Evolutionary conservation across 1,284 basidiomycete genomes (phyloP).

Genomic region (Flammula alnicola): DNA sequence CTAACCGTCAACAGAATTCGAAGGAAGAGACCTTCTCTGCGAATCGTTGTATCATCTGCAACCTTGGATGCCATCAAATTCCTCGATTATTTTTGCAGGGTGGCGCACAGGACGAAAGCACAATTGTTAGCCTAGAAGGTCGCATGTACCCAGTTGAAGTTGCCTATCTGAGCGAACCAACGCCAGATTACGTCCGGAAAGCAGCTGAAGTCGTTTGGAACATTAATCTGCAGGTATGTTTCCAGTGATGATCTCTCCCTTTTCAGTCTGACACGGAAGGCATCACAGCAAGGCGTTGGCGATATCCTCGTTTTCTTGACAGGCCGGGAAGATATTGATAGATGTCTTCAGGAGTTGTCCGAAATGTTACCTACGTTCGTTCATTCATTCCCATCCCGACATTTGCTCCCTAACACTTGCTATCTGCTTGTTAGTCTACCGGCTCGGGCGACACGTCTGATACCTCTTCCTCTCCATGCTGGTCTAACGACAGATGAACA

Average conservation of each 20-base stretch:
- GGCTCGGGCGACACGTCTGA: slow-evolving; percentile 58
- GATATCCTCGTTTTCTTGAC: slow-evolving; percentile 95
- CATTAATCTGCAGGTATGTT: slow-evolving; percentile 79
- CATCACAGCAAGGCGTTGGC: slow-evolving; percentile 68
- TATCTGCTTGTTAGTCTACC: slow-evolving; percentile 59
- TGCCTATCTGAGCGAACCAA: slow-evolving; percentile 75
- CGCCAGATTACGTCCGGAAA: slow-evolving; percentile 81
- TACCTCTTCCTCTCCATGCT: slow-evolving; percentile 85
- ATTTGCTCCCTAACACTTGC: not conserved
- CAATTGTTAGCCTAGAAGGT: slow-evolving; percentile 90
- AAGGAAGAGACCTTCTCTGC: slow-evolving; percentile 84
- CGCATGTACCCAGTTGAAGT: slow-evolving; percentile 91
- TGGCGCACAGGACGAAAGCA: slow-evolving; percentile 55
- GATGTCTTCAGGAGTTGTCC: slow-evolving; percentile 79
- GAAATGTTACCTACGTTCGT: slow-evolving; percentile 79
- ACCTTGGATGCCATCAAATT: slow-evolving; percentile 93
- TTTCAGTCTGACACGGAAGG: slow-evolving; percentile 4
- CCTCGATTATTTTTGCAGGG: slow-evolving; percentile 82
- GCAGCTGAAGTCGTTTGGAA: slow-evolving; percentile 88
- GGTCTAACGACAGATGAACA: slow-evolving; percentile 89
- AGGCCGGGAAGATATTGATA: slow-evolving; percentile 96
- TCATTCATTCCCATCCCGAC: slow-evolving; percentile 40
- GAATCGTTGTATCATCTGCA: slow-evolving; percentile 93
- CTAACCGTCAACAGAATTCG: slow-evolving; percentile 67
- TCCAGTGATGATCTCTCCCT: slow-evolving; percentile 4